Evolutionary conservation across 371 early-diverging fungal genomes (phyloP), one percentile per base, ranked within the genome.

Genomic region (Smittium mucronatum): DNA sequence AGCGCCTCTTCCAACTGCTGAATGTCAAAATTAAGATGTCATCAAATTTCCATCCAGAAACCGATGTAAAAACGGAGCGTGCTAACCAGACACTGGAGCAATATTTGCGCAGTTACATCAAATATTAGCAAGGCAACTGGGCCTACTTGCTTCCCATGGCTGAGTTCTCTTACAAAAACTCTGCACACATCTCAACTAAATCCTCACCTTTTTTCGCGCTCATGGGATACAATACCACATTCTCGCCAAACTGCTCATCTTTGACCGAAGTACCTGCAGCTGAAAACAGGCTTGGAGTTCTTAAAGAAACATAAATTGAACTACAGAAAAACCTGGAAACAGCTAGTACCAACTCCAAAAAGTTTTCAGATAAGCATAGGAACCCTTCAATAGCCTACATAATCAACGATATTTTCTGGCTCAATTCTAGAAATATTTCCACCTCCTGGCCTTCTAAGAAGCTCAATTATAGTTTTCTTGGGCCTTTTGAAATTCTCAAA

Each of bases 41-140:
- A 28, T 35, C 69, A 59, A 57, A n/a, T n/a, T 61, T 60, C n/a
- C 69, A 68, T n/a, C 69, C 69, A 29, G 60, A 68, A 61, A 68
- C 69, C 2, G 69, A 68, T 32, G 61, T 59, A 2, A 59, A 68
- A 68, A 60, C 69, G 25, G 69, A 68, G 47, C 2, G 58, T 5
- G n/a, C n/a, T 60, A 68, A 68, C 47, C 58, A 68, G 33, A 61
- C 32, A 36, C 31, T 68, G 63, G 63, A 68, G n/a, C 63, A 58
- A n/a, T 60, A 60, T n/a, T 8, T 68, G 2, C 57, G 63, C 2
- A 28, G 69, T 30, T 68, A 34, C 33, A 5, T 57, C 5, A 34
- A 32, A 17, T 60, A 68, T 32, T 31, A 68, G 47, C 69, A 68
- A 61, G 21, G 47, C n/a, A n/a, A 68, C n/a, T 68, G 69, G 69